phyloP scores from a whole-genome alignment of 2,329 filamentous ascomycete species.

The Pleomassaria siparia region DNA sequence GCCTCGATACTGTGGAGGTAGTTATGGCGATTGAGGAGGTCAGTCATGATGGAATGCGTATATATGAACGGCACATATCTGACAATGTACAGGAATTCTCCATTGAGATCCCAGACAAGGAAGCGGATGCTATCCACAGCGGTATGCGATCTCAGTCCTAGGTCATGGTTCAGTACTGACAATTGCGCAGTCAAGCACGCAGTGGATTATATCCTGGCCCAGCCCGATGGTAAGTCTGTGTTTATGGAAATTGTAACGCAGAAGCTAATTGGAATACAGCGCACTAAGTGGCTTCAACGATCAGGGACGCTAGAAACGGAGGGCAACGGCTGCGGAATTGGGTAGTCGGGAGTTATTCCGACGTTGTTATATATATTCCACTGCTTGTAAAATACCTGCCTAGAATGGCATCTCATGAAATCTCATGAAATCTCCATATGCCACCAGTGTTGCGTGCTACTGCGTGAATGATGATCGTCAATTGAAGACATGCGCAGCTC shows the following conservation, averaged over 20 bases:
- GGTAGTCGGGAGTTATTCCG: constrained; percentile 30
- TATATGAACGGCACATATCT: constrained; percentile 10
- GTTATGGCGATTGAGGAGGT: constrained; percentile 99
- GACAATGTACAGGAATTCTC: constrained; percentile 64
- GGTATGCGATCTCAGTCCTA: constrained; percentile 59
- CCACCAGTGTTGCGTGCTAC: constrained; percentile 37
- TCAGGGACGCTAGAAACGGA: constrained; percentile 21
- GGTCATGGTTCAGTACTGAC: constrained; percentile 30
- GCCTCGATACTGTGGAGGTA: constrained; percentile 97
- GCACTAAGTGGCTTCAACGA: constrained; percentile 30
- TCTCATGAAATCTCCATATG: constrained; percentile 38
- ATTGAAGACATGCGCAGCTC: neutral
- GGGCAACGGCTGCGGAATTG: constrained; percentile 30
- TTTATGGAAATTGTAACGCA: constrained; percentile 1
- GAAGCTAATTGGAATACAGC: constrained; percentile 31
- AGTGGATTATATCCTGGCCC: constrained; percentile 88
- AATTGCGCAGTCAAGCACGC: constrained; percentile 77
- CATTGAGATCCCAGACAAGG: constrained; percentile 98
- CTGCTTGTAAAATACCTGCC: constrained; percentile 43
- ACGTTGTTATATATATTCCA: constrained; percentile 40
- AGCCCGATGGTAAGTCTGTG: constrained; percentile 78
- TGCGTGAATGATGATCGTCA: constrained; percentile 1
- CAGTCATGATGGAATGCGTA: constrained; percentile 27
- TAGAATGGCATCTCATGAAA: constrained; percentile 38
- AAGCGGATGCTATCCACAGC: constrained; percentile 90